A percentile compares a stretch with the other conserved stretches of the same genome.
Conservation (phyloP, 139 green algal species). For the Mychonastes homosphaera region DNA sequence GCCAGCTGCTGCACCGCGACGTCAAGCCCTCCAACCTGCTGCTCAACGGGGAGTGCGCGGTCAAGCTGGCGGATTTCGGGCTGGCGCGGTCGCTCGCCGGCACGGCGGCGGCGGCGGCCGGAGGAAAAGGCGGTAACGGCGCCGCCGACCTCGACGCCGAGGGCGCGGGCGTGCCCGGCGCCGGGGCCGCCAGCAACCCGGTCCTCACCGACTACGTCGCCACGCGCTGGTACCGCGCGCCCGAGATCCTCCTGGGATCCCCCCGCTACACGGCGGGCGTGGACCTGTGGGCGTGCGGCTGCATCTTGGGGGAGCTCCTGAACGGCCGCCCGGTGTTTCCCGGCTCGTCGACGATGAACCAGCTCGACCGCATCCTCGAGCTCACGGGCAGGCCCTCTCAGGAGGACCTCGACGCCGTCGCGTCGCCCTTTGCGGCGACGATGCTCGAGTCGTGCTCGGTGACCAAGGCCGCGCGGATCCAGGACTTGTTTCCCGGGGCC, state of each 20-base stretch:
- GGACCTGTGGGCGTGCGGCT: conserved; percentile 96
- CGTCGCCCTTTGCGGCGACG: conserved; percentile 80
- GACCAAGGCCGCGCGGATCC: conserved; percentile 37
- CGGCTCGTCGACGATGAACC: conserved; percentile 91
- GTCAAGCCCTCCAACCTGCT: conserved; percentile 98
- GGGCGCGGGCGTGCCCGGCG: conserved; percentile 2
- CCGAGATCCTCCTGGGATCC: conserved; percentile 92
- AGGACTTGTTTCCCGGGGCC: conserved; percentile 66
- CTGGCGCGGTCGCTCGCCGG: conserved; percentile 73
- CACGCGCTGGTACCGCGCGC: conserved; percentile 94
- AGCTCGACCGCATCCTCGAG: conserved; percentile 81
- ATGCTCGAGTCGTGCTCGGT: conserved; percentile 82
- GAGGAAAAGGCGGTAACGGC: conserved; percentile 19
- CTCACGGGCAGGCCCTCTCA: conserved; percentile 50
- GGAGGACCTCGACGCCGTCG: conserved; percentile 72
- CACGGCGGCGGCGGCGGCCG: no score
- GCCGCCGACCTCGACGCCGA: conserved; percentile 46
- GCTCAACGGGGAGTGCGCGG: conserved; percentile 91
- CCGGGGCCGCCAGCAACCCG: conserved; percentile 41
- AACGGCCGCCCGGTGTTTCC: conserved; percentile 82
- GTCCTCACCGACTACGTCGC: conserved; percentile 98
- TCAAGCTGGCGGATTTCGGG: conserved; percentile 97
- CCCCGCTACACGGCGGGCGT: conserved; percentile 93
- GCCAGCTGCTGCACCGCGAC: conserved; percentile 89
- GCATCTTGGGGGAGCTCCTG: conserved; percentile 96